Evolutionary conservation across 345 rosid genomes (phyloP).

Genomic region (Citrus glauca): DNA sequence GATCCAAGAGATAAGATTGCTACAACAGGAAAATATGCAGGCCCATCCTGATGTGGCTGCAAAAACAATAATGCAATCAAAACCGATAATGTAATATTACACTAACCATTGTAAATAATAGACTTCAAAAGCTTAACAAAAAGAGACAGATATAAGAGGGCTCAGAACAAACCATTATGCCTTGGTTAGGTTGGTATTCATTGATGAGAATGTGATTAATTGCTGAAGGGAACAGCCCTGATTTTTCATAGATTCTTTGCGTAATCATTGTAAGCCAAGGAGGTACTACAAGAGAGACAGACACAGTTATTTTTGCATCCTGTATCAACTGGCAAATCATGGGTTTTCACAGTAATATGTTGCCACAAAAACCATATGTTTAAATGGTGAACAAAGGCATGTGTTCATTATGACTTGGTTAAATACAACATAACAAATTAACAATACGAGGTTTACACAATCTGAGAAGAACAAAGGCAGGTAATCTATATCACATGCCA

Average conservation of each 20-base stretch:
- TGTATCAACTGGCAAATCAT: conserved; percentile 45
- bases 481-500: background rate
- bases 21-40: conserved; percentile 88
- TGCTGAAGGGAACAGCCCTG: conserved; percentile 66
- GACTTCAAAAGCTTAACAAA: background rate
- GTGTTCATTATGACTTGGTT: background rate
- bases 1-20: conserved; percentile 84
- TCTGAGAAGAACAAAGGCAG: no score
- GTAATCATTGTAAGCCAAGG: conserved; percentile 2
- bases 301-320: conserved; percentile 35
- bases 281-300: conserved; percentile 1
- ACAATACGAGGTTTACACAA: no score
- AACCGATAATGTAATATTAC: background rate
- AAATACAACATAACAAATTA: background rate
- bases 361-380: background rate
- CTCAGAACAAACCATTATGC: conserved; percentile 65
- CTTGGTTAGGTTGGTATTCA: conserved; percentile 82
- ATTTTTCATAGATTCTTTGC: conserved; percentile 48
- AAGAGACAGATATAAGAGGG: background rate
- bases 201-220: conserved; percentile 90
- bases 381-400: background rate
- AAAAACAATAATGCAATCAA: conserved; percentile 11
- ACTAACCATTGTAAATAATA: background rate
- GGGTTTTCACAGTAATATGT: conserved; percentile 12
- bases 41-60: conserved; percentile 97